phyloP scores from a whole-genome alignment of 192 early-diverging fungal species.

The Backusella tarrabulga region DNA sequence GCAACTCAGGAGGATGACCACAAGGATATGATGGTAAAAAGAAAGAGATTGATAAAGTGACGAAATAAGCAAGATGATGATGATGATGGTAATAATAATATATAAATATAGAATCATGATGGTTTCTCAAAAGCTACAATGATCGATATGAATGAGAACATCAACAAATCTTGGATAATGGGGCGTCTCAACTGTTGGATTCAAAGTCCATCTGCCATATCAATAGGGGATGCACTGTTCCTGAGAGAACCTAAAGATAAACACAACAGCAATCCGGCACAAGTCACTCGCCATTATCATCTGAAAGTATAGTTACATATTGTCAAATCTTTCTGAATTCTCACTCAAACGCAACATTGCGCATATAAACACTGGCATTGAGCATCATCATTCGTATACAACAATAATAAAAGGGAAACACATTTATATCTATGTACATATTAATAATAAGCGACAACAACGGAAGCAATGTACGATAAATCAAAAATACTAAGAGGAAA shows the following conservation, averaged over 20 bases:
- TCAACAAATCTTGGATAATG: not conserved
- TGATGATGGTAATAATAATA: not conserved
- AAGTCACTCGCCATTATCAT: not conserved
- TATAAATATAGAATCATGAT: constrained; percentile 1
- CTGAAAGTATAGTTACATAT: not conserved
- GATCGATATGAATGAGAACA: not conserved
- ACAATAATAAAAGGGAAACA: not conserved
- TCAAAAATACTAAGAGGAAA: not conserved
- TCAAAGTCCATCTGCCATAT: not conserved
- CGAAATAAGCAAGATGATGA: not conserved
- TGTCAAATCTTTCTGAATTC: not conserved
- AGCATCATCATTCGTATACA: not conserved
- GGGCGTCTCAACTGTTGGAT: not conserved
- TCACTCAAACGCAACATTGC: not conserved
- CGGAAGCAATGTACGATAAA: not conserved
- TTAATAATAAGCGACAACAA: not conserved
- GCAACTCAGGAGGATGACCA: not conserved
- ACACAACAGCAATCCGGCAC: not conserved
- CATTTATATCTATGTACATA: not conserved
- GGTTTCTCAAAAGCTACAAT: not conserved
- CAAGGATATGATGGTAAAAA: not conserved
- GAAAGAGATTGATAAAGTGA: not conserved
- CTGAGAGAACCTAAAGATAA: not conserved
- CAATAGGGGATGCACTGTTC: constrained; percentile 2
- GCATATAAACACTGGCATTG: not conserved